A percentile compares a stretch with the other conserved stretches of the same genome.
Evolutionary conservation across 345 rosid genomes (phyloP).

Genomic region (Melaleuca alternifolia): DNA sequence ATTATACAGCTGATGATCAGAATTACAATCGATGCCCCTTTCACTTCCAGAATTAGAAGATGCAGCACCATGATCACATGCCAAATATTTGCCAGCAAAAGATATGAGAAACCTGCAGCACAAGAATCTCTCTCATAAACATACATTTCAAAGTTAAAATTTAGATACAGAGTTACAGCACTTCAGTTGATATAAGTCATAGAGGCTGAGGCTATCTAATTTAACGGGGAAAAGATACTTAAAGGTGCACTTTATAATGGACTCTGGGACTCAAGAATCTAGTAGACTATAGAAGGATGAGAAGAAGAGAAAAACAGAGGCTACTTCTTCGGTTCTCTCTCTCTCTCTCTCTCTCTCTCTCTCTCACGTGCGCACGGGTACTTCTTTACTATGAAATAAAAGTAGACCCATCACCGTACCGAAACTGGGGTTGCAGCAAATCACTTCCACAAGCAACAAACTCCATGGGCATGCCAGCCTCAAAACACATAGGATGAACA

Average conservation of each 20-base stretch:
- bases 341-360: no score
- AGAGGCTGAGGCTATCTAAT: neutral
- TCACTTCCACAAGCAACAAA: slow-evolving; percentile 81
- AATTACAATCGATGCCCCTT: slow-evolving; percentile 14
- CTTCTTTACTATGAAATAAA: neutral
- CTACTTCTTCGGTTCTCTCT: neutral
- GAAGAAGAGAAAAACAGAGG: neutral
- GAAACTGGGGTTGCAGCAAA: slow-evolving; percentile 46
- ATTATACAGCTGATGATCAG: slow-evolving; percentile 56
- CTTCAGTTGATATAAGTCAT: neutral
- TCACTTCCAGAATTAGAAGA: slow-evolving; percentile 25
- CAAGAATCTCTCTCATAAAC: neutral
- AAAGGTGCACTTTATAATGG: neutral
- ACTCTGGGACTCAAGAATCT: neutral
- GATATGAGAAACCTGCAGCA: slow-evolving; percentile 78
- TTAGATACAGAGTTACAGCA: neutral
- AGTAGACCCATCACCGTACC: slow-evolving; percentile 26
- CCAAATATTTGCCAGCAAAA: slow-evolving; percentile 78
- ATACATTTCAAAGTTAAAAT: neutral
- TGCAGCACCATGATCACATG: slow-evolving; percentile 41
- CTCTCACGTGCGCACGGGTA: neutral
- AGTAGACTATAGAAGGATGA: neutral
- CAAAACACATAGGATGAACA: slow-evolving; percentile 81
- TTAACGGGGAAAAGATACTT: neutral
- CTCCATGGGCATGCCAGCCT: slow-evolving; percentile 89